Evolutionary conservation across 805 yeast species (phyloP).

Genomic region (Yarrowia alimentaria): DNA sequence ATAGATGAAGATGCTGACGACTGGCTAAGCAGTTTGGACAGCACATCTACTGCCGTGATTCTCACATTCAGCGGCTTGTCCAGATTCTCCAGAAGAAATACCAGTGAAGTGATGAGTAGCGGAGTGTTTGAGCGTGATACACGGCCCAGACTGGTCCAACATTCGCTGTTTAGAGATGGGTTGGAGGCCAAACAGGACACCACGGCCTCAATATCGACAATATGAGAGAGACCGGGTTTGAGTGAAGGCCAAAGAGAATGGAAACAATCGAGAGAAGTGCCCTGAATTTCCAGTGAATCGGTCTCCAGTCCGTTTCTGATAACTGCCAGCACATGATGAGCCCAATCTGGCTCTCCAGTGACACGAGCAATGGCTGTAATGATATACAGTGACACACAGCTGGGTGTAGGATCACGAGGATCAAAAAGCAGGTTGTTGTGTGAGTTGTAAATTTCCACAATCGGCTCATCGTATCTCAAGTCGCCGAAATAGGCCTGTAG

Average conservation of each 20-base stretch:
- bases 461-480: neutral
- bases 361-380: conserved; percentile 18
- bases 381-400: conserved; percentile 12
- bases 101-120: conserved; percentile 1
- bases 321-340: conserved; percentile 7
- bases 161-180: neutral
- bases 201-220: conserved; percentile 20
- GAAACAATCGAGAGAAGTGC: conserved; percentile 3
- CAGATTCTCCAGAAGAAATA: conserved; percentile 3
- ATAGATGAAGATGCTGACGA: conserved; percentile 1
- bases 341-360: conserved; percentile 1
- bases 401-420: neutral
- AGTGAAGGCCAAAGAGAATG: conserved; percentile 2
- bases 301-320: conserved; percentile 9
- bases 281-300: conserved; percentile 5
- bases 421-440: conserved; percentile 16
- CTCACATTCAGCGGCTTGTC: neutral
- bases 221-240: conserved; percentile 10
- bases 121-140: conserved; percentile 12
- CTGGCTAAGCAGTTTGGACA: neutral
- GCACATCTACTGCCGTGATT: conserved; percentile 3
- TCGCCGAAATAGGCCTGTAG: conserved; percentile 10
- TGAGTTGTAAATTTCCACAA: neutral
- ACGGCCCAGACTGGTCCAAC: neutral
- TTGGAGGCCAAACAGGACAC: neutral